These are phyloP conservation scores for Davidsoniella virescens DNA, from an alignment of 2,329 filamentous ascomycete species.

Conservation along the genomic window DNA sequence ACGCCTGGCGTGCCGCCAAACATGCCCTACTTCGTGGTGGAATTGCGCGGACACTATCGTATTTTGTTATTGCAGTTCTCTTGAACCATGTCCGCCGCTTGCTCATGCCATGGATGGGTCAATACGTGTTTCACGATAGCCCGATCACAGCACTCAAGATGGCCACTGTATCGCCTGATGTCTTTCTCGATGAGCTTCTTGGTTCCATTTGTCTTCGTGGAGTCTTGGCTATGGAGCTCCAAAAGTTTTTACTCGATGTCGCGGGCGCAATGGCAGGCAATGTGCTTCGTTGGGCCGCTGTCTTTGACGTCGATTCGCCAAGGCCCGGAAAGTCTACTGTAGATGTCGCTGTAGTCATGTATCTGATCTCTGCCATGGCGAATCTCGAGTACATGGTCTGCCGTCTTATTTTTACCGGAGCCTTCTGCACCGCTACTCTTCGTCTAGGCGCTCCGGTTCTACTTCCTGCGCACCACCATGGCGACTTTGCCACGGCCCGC, in stretches of 20 bases:
- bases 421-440: conserved; percentile 8
- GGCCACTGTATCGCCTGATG: conserved; percentile 21
- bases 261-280: conserved; percentile 9
- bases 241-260: conserved; percentile 13
- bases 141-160: conserved; percentile 23
- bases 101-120: conserved; percentile 19
- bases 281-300: conserved; percentile 11
- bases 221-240: conserved; percentile 12
- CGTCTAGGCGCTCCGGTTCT: conserved; percentile 9
- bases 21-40: conserved; percentile 17
- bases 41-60: conserved; percentile 16
- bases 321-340: conserved; percentile 8
- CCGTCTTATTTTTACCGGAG: conserved; percentile 6
- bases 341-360: conserved; percentile 11
- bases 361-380: conserved; percentile 11
- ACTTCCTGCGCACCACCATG: conserved; percentile 7
- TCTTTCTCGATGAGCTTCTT: conserved; percentile 20
- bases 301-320: conserved; percentile 12
- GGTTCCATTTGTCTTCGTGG: conserved; percentile 10
- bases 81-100: conserved; percentile 24
- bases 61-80: conserved; percentile 22
- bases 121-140: conserved; percentile 18
- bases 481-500: conserved; percentile 3
- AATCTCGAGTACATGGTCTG: conserved; percentile 12
- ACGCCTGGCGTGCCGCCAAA: conserved; percentile 11